These are phyloP conservation scores for Emergomyces pasteurianus DNA, from an alignment of 2,329 filamentous ascomycete genomes.

Conservation along the genomic window DNA sequence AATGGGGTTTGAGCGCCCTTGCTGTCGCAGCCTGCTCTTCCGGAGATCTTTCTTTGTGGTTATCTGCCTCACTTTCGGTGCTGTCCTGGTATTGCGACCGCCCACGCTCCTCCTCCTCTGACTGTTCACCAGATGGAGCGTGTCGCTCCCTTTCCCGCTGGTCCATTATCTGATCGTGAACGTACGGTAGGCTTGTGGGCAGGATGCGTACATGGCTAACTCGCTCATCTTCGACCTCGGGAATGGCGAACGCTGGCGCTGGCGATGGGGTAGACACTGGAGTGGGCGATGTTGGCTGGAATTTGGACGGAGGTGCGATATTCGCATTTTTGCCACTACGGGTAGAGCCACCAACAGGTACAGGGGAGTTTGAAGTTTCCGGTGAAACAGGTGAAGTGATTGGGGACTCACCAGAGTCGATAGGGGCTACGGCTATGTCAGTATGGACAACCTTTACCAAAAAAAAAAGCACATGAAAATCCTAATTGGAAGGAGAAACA, in stretches of 20 bases:
- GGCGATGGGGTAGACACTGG: not conserved
- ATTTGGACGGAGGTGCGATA: not conserved
- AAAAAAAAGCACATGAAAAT: not conserved
- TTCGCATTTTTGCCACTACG: not conserved
- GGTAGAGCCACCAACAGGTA: not conserved
- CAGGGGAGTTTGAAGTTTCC: not conserved
- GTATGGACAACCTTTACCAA: slow-evolving; percentile 2
- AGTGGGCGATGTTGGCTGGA: not conserved
- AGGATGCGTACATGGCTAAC: slow-evolving; percentile 83
- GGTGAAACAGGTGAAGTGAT: not conserved
- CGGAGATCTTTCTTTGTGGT: slow-evolving; percentile 25
- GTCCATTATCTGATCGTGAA: slow-evolving; percentile 84
- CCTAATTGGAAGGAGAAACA: not conserved
- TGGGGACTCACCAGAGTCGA: slow-evolving; percentile 15
- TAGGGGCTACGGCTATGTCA: slow-evolving; percentile 19
- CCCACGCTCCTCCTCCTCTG: slow-evolving; percentile 25
- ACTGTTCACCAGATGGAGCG: slow-evolving; percentile 33
- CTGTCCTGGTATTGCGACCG: not conserved
- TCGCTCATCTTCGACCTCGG: slow-evolving; percentile 35
- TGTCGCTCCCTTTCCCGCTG: slow-evolving; percentile 26
- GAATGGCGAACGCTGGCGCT: slow-evolving; percentile 7
- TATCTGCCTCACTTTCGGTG: slow-evolving; percentile 1
- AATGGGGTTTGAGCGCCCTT: slow-evolving; percentile 74
- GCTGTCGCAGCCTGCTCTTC: slow-evolving; percentile 74
- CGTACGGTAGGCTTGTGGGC: slow-evolving; percentile 78